phyloP scores from a whole-genome alignment of 495 filamentous ascomycete genomes.

The Astrothelium macrocarpum region DNA sequence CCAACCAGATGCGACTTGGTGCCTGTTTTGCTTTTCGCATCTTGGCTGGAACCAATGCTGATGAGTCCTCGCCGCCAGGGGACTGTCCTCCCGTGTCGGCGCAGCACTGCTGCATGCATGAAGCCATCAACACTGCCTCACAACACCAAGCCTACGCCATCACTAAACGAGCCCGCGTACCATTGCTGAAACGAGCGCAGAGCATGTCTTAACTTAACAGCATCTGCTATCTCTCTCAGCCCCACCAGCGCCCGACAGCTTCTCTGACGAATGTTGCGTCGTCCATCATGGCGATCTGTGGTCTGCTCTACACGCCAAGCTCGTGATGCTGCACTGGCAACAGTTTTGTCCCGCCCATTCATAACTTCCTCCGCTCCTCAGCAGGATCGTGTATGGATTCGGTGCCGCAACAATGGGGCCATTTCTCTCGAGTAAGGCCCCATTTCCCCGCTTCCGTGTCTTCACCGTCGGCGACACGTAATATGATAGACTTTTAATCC shows the following conservation, averaged over 20 bases:
- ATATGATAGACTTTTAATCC: not conserved
- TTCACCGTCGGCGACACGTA: not conserved
- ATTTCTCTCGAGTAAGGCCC: conserved; percentile 28
- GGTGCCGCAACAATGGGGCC: conserved; percentile 25
- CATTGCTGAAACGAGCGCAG: not conserved
- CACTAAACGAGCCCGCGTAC: not conserved
- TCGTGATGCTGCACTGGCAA: not conserved
- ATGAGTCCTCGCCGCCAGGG: too few species aligned
- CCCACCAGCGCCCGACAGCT: not conserved
- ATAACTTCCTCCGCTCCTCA: not conserved
- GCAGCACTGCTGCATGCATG: too few species aligned
- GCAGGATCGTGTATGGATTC: conserved; percentile 19
- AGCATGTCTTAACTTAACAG: not conserved
- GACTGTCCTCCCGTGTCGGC: too few species aligned
- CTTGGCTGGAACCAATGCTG: too few species aligned
- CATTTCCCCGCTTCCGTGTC: not conserved
- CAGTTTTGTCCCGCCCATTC: not conserved
- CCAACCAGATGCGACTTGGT: too few species aligned
- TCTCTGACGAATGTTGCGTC: conserved; percentile 4
- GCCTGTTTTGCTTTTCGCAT: not conserved
- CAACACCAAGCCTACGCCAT: not conserved
- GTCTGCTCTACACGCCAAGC: not conserved
- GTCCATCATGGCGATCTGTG: not conserved
- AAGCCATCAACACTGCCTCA: not conserved
- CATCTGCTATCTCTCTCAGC: not conserved